phyloP scores from a whole-genome alignment of 495 filamentous ascomycete genomes.

The Hypoxylon cercidicola region DNA sequence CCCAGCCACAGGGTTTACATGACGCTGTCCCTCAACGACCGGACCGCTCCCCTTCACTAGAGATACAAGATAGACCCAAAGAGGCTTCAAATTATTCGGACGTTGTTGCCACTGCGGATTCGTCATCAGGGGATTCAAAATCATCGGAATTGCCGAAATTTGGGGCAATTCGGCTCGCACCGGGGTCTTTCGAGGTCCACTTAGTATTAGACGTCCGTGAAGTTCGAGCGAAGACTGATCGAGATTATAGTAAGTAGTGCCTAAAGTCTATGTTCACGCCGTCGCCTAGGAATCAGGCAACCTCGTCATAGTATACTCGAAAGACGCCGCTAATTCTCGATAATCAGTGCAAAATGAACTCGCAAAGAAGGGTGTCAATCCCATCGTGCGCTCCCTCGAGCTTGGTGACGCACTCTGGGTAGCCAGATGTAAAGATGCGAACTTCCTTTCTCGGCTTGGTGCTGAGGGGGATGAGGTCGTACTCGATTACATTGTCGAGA shows the following conservation, averaged over 20 bases:
- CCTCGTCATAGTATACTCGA: not conserved
- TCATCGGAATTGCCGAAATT: constrained; percentile 57
- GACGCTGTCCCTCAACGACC: constrained; percentile 1
- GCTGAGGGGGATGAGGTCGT: constrained; percentile 80
- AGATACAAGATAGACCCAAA: constrained; percentile 30
- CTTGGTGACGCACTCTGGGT: constrained; percentile 86
- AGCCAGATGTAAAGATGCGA: constrained; percentile 71
- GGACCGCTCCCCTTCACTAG: constrained; percentile 31
- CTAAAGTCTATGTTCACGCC: not conserved
- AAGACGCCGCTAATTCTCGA: constrained; percentile 7
- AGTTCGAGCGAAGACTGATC: constrained; percentile 77
- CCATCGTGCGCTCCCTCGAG: constrained; percentile 73
- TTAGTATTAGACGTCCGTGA: constrained; percentile 82
- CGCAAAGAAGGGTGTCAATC: constrained; percentile 69
- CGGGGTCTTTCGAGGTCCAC: constrained; percentile 75
- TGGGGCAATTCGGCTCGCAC: constrained; percentile 67
- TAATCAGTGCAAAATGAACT: constrained; percentile 70
- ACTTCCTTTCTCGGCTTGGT: constrained; percentile 63
- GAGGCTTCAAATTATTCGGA: constrained; percentile 43
- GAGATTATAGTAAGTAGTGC: constrained; percentile 69
- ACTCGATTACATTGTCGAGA: constrained; percentile 83
- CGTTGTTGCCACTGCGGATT: constrained; percentile 54
- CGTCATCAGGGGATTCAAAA: constrained; percentile 41
- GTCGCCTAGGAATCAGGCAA: not conserved
- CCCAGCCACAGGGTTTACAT: constrained; percentile 12